Evolutionary conservation across 148 eudicot species (phyloP).

Genomic region (Camellia lanceoleosa): DNA sequence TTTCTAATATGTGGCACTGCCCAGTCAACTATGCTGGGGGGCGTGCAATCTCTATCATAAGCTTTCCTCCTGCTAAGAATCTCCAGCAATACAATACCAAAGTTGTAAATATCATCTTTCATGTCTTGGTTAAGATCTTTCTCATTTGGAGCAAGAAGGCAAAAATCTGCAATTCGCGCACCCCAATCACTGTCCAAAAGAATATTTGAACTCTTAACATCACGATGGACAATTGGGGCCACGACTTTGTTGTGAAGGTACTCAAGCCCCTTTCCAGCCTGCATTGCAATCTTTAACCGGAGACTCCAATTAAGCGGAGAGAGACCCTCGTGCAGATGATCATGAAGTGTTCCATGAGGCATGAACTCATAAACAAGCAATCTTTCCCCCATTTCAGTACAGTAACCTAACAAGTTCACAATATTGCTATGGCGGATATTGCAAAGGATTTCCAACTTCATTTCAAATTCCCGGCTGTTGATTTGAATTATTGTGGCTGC

Average conservation of each 20-base stretch:
- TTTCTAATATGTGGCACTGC: conserved; percentile 70
- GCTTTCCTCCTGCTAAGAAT: conserved; percentile 88
- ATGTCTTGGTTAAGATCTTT: conserved; percentile 48
- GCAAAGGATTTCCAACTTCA: conserved; percentile 83
- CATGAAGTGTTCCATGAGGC: conserved; percentile 87
- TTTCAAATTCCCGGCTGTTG: conserved; percentile 76
- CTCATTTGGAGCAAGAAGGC: conserved; percentile 50
- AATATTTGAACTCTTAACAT: conserved; percentile 78
- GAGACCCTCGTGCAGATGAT: conserved; percentile 87
- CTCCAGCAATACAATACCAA: conserved; percentile 82
- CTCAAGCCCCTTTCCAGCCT: conserved; percentile 87
- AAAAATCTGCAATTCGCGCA: conserved; percentile 83
- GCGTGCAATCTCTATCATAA: conserved; percentile 67
- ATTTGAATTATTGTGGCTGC: conserved; percentile 95
- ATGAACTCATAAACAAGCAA: conserved; percentile 93
- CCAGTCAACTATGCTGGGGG: conserved; percentile 81
- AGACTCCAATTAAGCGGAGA: conserved; percentile 73
- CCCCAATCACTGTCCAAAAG: conserved; percentile 80
- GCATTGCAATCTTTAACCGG: conserved; percentile 71
- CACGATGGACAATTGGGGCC: conserved; percentile 78
- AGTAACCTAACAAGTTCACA: conserved; percentile 87
- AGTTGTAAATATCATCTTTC: conserved; percentile 66
- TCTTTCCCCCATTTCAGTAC: conserved; percentile 95
- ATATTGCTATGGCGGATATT: conserved; percentile 71
- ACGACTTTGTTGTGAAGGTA: conserved; percentile 68